Conservation (phyloP, 495 filamentous ascomycete genomes). For the Ramalina peruviana region DNA sequence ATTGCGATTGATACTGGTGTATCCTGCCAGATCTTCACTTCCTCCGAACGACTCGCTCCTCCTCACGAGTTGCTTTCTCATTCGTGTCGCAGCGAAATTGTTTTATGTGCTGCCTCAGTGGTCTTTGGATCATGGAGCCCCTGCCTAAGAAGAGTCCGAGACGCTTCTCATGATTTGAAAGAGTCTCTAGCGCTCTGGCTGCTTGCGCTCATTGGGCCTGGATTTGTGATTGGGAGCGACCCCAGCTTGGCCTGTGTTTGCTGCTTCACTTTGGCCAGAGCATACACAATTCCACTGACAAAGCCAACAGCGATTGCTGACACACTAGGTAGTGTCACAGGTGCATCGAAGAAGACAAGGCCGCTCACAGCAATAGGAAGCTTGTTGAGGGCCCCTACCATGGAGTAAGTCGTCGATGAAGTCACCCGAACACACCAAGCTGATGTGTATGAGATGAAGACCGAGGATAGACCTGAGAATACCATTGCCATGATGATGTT, state of each 20-base stretch:
- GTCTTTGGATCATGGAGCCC: no score
- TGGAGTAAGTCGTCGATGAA: constrained; percentile 91
- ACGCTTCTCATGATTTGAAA: constrained; percentile 35
- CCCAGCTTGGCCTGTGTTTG: constrained; percentile 40
- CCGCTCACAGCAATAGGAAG: constrained; percentile 85
- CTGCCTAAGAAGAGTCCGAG: no score
- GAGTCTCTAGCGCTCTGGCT: constrained; percentile 82
- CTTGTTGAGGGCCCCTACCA: constrained; percentile 98
- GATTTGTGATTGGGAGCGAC: constrained; percentile 47
- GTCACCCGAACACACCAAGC: constrained; percentile 98
- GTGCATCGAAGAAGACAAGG: constrained; percentile 86
- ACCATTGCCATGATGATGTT: constrained; percentile 75
- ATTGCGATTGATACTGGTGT: no score
- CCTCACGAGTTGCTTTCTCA: no score
- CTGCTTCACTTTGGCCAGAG: constrained; percentile 84
- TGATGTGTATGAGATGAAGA: constrained; percentile 97
- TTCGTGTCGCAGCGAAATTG: no score
- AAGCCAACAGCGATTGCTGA: constrained; percentile 84
- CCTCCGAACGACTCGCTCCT: no score
- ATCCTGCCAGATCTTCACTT: no score
- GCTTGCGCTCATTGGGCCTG: constrained; percentile 72
- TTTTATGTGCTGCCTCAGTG: no score
- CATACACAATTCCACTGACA: constrained; percentile 79
- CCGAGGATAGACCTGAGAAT: constrained; percentile 80
- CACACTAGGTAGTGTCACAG: constrained; percentile 82